Conservation (phyloP, 148 eudicot species). For the Polygonum aviculare region DNA sequence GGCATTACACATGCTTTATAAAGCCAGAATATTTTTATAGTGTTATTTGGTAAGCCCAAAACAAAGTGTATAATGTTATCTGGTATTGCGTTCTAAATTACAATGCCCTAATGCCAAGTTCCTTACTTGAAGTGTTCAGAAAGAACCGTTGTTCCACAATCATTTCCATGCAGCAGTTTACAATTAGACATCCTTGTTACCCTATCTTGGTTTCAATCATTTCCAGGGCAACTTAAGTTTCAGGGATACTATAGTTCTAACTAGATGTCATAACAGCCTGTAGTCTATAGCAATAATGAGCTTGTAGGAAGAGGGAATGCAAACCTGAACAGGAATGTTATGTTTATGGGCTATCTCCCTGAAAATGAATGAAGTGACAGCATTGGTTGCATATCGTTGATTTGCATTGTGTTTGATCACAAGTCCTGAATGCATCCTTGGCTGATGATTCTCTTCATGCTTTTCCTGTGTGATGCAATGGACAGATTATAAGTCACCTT, state of each 20-base stretch:
- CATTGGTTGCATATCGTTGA: slow-evolving; percentile 98
- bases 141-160: neutral
- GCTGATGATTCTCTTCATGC: slow-evolving; percentile 98
- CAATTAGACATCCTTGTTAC: neutral
- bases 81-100: too few species aligned
- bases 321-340: slow-evolving; percentile 82
- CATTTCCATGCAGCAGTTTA: neutral
- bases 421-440: slow-evolving; percentile 89
- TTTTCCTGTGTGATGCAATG: slow-evolving; percentile 60
- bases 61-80: too few species aligned
- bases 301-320: neutral
- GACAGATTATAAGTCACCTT: neutral
- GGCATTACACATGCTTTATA: too few species aligned
- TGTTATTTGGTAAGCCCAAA: too few species aligned
- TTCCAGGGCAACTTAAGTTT: neutral
- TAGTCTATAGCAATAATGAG: neutral
- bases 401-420: slow-evolving; percentile 94
- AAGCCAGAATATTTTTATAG: too few species aligned
- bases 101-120: too few species aligned
- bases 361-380: slow-evolving; percentile 84
- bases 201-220: neutral
- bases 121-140: neutral
- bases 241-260: neutral
- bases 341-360: slow-evolving; percentile 76
- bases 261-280: neutral